phyloP scores from a whole-genome alignment of 2,329 filamentous ascomycete species.

The Neonectria neomacrospora region DNA sequence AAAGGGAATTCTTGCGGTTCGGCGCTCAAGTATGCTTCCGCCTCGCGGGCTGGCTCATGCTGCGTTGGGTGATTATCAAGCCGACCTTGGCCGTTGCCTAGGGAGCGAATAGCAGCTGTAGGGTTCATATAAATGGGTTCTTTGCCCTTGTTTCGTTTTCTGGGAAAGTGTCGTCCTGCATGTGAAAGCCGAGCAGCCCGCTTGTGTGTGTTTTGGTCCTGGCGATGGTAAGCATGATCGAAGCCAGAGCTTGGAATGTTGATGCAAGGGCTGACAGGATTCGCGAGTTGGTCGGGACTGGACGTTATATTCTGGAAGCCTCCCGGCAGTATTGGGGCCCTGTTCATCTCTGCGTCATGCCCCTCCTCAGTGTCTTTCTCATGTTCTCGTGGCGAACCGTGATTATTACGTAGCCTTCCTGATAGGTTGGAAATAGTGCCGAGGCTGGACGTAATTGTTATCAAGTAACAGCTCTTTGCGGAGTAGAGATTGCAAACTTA shows the following conservation, averaged over 20 bases:
- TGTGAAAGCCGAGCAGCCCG: background rate
- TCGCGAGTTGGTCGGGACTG: background rate
- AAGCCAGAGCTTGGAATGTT: too few relatives aligned
- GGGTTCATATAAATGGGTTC: background rate
- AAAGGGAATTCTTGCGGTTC: background rate
- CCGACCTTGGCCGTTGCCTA: background rate
- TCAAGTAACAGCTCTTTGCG: background rate
- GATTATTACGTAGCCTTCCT: background rate
- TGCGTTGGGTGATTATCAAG: background rate
- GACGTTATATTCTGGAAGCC: background rate
- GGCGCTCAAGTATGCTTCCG: background rate
- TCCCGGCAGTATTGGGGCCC: background rate
- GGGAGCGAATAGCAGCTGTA: too few relatives aligned
- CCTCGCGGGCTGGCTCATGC: background rate
- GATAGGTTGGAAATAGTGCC: too few relatives aligned
- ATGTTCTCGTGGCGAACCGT: background rate
- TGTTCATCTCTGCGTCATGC: background rate
- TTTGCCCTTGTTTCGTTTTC: background rate
- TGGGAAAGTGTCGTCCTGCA: background rate
- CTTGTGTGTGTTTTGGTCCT: background rate
- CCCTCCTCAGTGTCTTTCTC: background rate
- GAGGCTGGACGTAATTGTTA: background rate
- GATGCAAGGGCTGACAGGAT: background rate
- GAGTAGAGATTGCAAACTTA: background rate
- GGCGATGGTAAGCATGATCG: background rate